Evolutionary conservation across 2,329 filamentous ascomycete species (phyloP), one percentile per base, ranked within the genome.

Genomic region (Reticulascus tulasneorum): DNA sequence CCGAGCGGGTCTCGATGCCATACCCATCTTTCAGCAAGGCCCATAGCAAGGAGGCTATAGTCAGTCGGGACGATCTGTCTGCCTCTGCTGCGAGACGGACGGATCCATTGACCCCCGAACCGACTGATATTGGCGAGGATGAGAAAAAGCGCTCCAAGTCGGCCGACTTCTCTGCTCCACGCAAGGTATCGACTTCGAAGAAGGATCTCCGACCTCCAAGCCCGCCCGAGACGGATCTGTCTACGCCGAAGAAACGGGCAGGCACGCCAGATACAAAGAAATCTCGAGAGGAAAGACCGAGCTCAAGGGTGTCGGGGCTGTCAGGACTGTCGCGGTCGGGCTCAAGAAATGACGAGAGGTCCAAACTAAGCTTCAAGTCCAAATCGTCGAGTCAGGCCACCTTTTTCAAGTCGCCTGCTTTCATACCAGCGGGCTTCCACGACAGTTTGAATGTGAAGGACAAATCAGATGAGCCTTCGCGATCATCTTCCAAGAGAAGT

Each of bases 11-110:
- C 22, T 75, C 72, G 43, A 56, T 85, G 26, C 83, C 86, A 7
- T 94, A 95, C 56, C 87, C 89, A 2, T 73, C 75, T 9, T 88
- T 94, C 61, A 93, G 86, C 63, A 96, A 94, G 63, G 85, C 85
- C 10, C 87, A 94, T 60, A 94, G 88, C 69, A 93, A 89, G 60
- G 91, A 96, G 64, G 78, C 80, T 28, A 77, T 95, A 35, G n/a
- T n/a, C n/a, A 82, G 78, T 54, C 69, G 68, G 34, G 75, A 81
- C 29, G 70, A 77, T 35, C 47, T 75, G 31, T 56, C 61, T 17
- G 47, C 49, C 25, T 54, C 52, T 31, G 58, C 53, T 44, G 60
- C 51, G 35, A 42, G 43, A 40, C 29, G 51, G 45, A 30, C 47
- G 42, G 70, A 78, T 36, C 73, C 73, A 2, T 58, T 72, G 31